Conservation (phyloP, 73 alveolate genomes). For the Stentor roeselii region DNA sequence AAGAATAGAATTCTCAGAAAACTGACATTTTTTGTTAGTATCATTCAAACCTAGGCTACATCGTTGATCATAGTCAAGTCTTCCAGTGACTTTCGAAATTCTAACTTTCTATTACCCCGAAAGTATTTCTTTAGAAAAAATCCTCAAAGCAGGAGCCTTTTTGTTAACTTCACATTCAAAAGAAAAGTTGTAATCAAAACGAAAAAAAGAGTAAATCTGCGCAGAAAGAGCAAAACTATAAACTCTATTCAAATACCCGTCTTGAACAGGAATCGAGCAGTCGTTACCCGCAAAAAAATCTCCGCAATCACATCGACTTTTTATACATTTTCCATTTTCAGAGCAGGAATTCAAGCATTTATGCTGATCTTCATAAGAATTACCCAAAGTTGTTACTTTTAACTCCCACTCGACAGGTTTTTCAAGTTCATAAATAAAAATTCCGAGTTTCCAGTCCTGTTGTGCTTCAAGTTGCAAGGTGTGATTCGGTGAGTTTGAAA, state of each 20-base stretch:
- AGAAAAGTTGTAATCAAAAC: not conserved
- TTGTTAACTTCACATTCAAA: not conserved
- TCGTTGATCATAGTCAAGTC: not conserved
- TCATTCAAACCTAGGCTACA: not conserved
- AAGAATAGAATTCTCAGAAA: not conserved
- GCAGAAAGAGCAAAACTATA: not conserved
- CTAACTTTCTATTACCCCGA: not conserved
- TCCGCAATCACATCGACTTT: not conserved
- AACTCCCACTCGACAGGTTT: not conserved
- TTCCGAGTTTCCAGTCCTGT: not conserved
- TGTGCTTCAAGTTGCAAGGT: not conserved
- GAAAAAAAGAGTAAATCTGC: not conserved
- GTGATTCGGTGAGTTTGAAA: not conserved
- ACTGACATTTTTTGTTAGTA: not conserved
- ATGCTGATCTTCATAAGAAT: not conserved
- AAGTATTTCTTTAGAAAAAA: not conserved
- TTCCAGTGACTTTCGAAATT: not conserved
- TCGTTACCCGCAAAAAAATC: not conserved
- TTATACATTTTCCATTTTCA: slow-evolving; percentile 1
- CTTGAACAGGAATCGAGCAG: not conserved
- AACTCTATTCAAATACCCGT: not conserved
- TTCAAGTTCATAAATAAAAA: too few species aligned
- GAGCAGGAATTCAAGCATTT: not conserved
- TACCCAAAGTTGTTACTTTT: not conserved
- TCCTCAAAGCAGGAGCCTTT: not conserved